Conservation (phyloP, 108 stramenopile genomes). For the Epithemia pelagica region DNA sequence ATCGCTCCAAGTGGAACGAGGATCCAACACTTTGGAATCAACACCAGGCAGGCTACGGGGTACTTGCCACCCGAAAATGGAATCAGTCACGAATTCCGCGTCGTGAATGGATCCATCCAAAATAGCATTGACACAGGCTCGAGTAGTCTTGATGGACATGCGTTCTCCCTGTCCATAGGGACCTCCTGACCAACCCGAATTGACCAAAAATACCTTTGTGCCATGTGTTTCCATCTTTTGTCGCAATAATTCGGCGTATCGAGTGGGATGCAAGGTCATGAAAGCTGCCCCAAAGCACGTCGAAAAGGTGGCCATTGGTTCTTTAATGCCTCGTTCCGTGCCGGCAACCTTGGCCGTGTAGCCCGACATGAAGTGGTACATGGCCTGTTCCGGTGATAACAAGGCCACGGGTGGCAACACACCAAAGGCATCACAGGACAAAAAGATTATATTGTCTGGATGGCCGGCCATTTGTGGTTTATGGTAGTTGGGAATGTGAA, state of each 20-base stretch:
- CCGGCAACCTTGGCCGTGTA: constrained; percentile 99
- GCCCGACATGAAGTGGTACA: constrained; percentile 97
- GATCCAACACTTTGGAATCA: constrained; percentile 70
- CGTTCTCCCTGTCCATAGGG: constrained; percentile 90
- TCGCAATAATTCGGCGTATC: constrained; percentile 91
- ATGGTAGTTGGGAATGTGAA: constrained; percentile 90
- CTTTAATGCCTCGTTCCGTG: constrained; percentile 94
- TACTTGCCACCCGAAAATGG: constrained; percentile 89
- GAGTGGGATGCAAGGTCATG: constrained; percentile 91
- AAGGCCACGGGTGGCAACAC: constrained; percentile 95
- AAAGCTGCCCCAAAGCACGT: constrained; percentile 99
- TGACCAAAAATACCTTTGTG: constrained; percentile 90
- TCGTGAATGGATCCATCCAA: constrained; percentile 88
- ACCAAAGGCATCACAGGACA: constrained; percentile 97
- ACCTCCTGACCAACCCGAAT: constrained; percentile 98
- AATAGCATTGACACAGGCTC: constrained; percentile 92
- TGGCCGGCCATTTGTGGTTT: constrained; percentile 92
- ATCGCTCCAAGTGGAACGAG: constrained; percentile 88
- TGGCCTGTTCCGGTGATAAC: constrained; percentile 88
- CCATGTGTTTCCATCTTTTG: constrained; percentile 86
- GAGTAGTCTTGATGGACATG: constrained; percentile 96
- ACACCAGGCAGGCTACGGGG: constrained; percentile 82
- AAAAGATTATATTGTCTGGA: constrained; percentile 92
- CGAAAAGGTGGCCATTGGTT: constrained; percentile 89
- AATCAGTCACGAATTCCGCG: constrained; percentile 67